Evolutionary conservation across 768 basidiomycete species (phyloP), one percentile per base, ranked within the genome.

Genomic region (Thelephora ganbajun): DNA sequence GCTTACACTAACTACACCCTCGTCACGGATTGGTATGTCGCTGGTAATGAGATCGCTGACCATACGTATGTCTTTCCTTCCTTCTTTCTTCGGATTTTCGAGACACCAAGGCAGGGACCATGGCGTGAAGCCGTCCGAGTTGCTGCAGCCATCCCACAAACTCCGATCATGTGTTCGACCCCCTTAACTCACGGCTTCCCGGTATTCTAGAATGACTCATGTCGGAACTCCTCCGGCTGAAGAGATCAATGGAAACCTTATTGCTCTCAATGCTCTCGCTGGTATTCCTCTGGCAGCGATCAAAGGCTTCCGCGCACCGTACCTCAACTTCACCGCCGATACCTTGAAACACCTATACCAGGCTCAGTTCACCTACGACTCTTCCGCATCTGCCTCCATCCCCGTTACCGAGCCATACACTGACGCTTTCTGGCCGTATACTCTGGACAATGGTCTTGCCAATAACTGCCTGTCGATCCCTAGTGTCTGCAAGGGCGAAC

Each of bases 341-440:
- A 87, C 82, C 2, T 70, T 88, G 51, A 68, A 72, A 54, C 56
- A 68, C 33, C 71, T 89, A 20, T 62, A 68, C 26, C 57, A 64
- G 2, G 67, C 78, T 11, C 65, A 70, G 50, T 87, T 88, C 66
- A 72, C 74, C 1, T 89, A 88, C 61, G 86, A 89, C 56, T 80
- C 80, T 5, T 74, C 71, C 18, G 59, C 79, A 0, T 64, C 74
- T 1, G 67, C 82, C 0, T 72, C 81, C 1, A 67, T 77, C 11
- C 80, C 81, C 6, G 83, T 84, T 36, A 79, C 76, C 12, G 76
- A 79, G 45, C 66, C 70, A 13, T 60, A 66, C 44, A 82, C 84
- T 0, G 84, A 89, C 56, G 83, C 84, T 3, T 88, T 60, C 61
- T 89, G 86, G 86, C 86, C 86, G 0, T 87, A 88, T 60, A 83